These are phyloP conservation scores for Trichoderma harzianum DNA, from an alignment of 2,329 filamentous ascomycete species.

Conservation along the genomic window DNA sequence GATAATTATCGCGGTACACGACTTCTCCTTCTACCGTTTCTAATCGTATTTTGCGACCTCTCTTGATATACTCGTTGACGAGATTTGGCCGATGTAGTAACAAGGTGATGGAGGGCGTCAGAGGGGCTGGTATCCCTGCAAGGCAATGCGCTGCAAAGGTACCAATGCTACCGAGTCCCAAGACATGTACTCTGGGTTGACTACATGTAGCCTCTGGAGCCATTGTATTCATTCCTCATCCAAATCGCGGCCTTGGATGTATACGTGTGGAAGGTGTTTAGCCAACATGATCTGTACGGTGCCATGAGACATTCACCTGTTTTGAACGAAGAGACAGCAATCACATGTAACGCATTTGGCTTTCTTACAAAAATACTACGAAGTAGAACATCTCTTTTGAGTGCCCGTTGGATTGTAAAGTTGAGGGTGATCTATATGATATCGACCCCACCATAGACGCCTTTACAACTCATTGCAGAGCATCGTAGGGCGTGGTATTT, in stretches of 20 bases:
- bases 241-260: not conserved
- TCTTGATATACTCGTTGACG: not conserved
- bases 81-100: not conserved
- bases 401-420: not conserved
- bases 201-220: not conserved
- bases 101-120: not conserved
- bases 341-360: not conserved
- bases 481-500: not conserved
- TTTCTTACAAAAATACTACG: not conserved
- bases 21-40: not conserved
- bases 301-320: not conserved
- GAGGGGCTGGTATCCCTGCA: not conserved
- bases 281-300: not conserved
- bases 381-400: not conserved
- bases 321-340: not conserved
- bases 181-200: not conserved
- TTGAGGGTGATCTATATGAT: not conserved
- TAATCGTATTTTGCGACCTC: not conserved
- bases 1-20: not conserved
- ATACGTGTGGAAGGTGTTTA: not conserved
- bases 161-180: not conserved
- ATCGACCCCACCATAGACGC: not conserved
- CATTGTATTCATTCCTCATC: not conserved
- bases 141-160: not conserved
- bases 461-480: not conserved